Base-by-base conservation (phyloP, 75 land plant genomes). In the Isoetes taiwanensis region DNA sequence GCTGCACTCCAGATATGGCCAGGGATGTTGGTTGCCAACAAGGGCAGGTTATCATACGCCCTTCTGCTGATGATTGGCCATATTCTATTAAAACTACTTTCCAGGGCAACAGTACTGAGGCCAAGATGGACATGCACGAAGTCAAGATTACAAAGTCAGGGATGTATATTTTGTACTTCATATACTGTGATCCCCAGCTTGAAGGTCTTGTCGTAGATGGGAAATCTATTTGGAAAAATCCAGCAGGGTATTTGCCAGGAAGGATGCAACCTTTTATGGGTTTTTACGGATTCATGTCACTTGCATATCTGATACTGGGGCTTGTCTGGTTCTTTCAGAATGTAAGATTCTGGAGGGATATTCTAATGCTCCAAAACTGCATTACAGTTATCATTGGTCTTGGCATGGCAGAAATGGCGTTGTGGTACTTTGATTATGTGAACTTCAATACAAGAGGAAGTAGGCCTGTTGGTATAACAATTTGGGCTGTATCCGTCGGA, bases 1-100 rank as follows among this genome's bases (percentile, higher is more conserved):
- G 95, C 56, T 88, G 95, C 76, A 78, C 78, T 1, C 59, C 62
- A 33, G 79, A 67, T 66, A 73, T 88, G 43, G 80, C 95, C 0
- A 66, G 66, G 53, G 52, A 64, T 8, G 80, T 64, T 14, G 71
- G 70, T 5, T 88, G 95, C 56, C 71, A 61, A 10, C 41, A 65
- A 56, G 95, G 95, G 0, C 74, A 72, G 33, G 69, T 88, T 26
- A 81, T 88, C 20, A 42, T 68, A 24, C 74, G 77, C 5, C 58
- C 64, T 32, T 76, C 75, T 16, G 52, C 64, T 0, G 64, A 68
- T n/a, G 70, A 80, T 40, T 37, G 25, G 5, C 50, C 50, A n/a
- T 19, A 46, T 6, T 19, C 50, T 4, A 46, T 46, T 4, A 46
- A 46, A 3, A n/a, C 25, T 6, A 19, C 25, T 23, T 46, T 46